Conservation (phyloP, 768 basidiomycete genomes). For the Naganishia friedmannii region DNA sequence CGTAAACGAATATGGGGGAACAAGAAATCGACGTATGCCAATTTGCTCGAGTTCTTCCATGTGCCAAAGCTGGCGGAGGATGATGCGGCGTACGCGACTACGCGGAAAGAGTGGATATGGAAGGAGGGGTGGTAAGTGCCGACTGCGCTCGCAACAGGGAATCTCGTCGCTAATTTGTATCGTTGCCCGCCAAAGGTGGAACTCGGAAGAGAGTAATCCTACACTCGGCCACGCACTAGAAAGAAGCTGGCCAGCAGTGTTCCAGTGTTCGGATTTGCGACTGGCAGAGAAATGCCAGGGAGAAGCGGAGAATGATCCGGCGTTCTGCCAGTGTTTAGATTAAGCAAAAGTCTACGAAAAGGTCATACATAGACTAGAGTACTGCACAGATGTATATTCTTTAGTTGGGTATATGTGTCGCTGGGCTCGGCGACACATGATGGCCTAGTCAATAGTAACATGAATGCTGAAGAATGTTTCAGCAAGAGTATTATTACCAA, state of each 20-base stretch:
- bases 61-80: conserved; percentile 26
- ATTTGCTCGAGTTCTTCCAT: conserved; percentile 39
- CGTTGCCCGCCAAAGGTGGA: conserved; percentile 8
- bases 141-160: neutral
- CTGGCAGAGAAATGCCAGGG: conserved; percentile 18
- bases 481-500: too few relatives aligned
- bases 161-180: too few relatives aligned
- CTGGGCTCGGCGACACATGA: neutral
- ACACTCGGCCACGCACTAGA: conserved; percentile 40
- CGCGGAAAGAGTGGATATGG: conserved; percentile 42
- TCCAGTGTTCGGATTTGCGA: conserved; percentile 18
- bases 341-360: neutral
- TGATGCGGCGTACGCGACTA: conserved; percentile 8
- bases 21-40: conserved; percentile 37
- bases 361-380: conserved; percentile 2
- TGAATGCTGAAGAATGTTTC: too few relatives aligned
- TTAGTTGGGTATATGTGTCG: neutral
- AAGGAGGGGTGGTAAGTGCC: conserved; percentile 38
- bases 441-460: conserved; percentile 22
- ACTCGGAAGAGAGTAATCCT: conserved; percentile 38
- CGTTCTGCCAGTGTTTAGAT: conserved; percentile 22
- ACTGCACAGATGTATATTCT: neutral
- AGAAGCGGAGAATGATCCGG: neutral
- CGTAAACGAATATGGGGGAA: conserved; percentile 42
- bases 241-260: conserved; percentile 27